Evolutionary conservation across 2,329 filamentous ascomycete species (phyloP).

Genomic region (Lecanicillium sp.): DNA sequence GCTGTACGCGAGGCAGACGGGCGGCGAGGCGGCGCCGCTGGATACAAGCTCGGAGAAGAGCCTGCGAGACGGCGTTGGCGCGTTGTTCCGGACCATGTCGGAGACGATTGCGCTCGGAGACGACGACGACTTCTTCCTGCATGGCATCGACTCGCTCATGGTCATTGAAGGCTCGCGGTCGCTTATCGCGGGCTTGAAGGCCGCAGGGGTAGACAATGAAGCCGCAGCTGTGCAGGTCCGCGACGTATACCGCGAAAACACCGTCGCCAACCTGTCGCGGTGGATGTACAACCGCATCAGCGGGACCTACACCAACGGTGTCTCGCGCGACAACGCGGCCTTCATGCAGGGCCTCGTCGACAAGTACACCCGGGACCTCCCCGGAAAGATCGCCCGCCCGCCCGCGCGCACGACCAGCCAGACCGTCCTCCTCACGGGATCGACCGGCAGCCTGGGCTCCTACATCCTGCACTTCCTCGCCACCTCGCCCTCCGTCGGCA

Average conservation of each 20-base stretch:
- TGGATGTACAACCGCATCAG: slow-evolving; percentile 15
- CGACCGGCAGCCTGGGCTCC: slow-evolving; percentile 81
- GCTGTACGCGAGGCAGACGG: slow-evolving; percentile 32
- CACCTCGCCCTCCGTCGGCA: slow-evolving; percentile 9
- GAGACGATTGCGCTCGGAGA: slow-evolving; percentile 18
- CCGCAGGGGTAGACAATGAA: slow-evolving; percentile 15
- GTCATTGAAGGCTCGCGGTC: slow-evolving; percentile 22
- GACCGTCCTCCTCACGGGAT: slow-evolving; percentile 77
- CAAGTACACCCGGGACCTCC: too few relatives aligned
- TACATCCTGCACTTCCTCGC: slow-evolving; percentile 51
- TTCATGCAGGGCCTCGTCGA: too few relatives aligned
- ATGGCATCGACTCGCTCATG: slow-evolving; percentile 35
- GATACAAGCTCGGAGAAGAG: slow-evolving; percentile 20
- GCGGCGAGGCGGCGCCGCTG: slow-evolving; percentile 14
- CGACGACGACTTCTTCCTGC: slow-evolving; percentile 30
- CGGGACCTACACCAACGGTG: too few relatives aligned
- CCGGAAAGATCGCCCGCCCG: too few relatives aligned
- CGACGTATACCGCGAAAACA: slow-evolving; percentile 25
- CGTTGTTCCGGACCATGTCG: too few relatives aligned
- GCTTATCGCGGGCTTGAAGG: slow-evolving; percentile 17
- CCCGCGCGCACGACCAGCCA: too few relatives aligned
- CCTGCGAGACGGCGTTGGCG: too few relatives aligned
- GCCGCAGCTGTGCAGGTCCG: slow-evolving; percentile 18
- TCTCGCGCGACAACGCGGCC: too few relatives aligned
- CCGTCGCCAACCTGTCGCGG: slow-evolving; percentile 21